Base-by-base conservation (phyloP, 1,284 basidiomycete species). In the Malassezia sympodialis region DNA sequence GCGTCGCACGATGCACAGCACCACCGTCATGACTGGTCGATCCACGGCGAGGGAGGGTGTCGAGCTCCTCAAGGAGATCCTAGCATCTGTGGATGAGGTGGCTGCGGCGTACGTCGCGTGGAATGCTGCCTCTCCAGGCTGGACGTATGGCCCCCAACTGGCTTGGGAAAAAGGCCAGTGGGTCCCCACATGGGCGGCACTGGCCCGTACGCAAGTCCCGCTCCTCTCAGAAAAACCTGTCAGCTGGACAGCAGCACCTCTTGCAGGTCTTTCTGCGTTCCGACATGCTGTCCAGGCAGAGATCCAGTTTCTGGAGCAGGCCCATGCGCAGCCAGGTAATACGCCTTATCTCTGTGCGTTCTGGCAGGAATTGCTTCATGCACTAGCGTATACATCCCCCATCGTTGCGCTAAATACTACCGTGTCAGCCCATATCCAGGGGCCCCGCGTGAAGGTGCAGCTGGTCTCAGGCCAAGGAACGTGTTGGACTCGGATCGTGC, bases 331-430 rank as follows among this genome's bases (percentile, higher is more conserved):
- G 1, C 23, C 30, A 0, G 50, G 40, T 2, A 59, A 59, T 47
- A 48, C 53, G 10, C 24, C 35, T 6, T 56, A 30, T 35, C 34
- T 59, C 27, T n/a, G 21, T n/a, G 34, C 37, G 8, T 51, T 51
- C 26, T 59, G 49, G 52, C 39, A 43, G 28, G 56, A 58, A 21
- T 42, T 51, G 24, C 43, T 54, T 8, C 24, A 55, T 45, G 47
- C 53, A 12, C 27, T 50, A 10, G 23, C 42, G 1, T 10, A 12
- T 17, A 23, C 19, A 8, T 27, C 40, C 0, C 41, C 53, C 0
- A 5, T 55, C 6, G 24, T 21, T 1, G 48, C 53, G 11, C 49
- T 55, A 3, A 49, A 54, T 26, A 27, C 30, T n/a, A 32, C 30
- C 4, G 27, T 30, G 3, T 12, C 28, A 4, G 32, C 32, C 3